A percentile compares a stretch with the other conserved stretches of the same genome.
Evolutionary conservation across 192 early-diverging fungal species (phyloP).

Genomic region (Coemansia pectinata): DNA sequence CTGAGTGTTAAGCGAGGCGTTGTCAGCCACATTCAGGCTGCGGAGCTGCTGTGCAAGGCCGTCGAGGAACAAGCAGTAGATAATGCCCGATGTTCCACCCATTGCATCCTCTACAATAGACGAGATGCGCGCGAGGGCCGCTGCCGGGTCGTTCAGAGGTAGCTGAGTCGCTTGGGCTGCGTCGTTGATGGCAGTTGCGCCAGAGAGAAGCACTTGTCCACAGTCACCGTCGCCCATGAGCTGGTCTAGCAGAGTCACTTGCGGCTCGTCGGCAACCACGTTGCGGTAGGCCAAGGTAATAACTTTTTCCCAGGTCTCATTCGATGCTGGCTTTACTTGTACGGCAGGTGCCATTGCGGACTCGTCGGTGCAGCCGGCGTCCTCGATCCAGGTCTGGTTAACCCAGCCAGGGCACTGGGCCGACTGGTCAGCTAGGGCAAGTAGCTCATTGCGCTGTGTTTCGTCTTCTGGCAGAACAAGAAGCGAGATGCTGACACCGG

Average conservation of each 20-base stretch:
- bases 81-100: conserved; percentile 77
- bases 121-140: conserved; percentile 61
- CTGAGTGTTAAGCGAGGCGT: conserved; percentile 25
- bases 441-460: conserved; percentile 22
- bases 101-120: conserved; percentile 70
- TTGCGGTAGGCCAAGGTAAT: conserved; percentile 52
- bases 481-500: conserved; percentile 71
- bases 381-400: conserved; percentile 49
- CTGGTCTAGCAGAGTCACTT: conserved; percentile 70
- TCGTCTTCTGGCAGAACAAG: conserved; percentile 60
- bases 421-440: conserved; percentile 59
- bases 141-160: conserved; percentile 57
- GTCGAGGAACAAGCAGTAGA: conserved; percentile 77
- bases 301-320: conserved; percentile 55
- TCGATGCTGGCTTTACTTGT: conserved; percentile 36
- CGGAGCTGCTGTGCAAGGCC: conserved; percentile 60
- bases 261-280: conserved; percentile 57
- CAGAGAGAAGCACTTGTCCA: conserved; percentile 68
- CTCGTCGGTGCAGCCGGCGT: conserved; percentile 47
- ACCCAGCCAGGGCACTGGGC: conserved; percentile 67
- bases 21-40: conserved; percentile 15
- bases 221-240: conserved; percentile 86
- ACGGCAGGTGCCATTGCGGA: conserved; percentile 18
- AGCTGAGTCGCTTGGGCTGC: conserved; percentile 47
- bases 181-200: conserved; percentile 62